Evolutionary conservation across 345 rosid genomes (phyloP), one percentile per base, ranked within the genome.

Genomic region (Eucalyptus erythrocorys): DNA sequence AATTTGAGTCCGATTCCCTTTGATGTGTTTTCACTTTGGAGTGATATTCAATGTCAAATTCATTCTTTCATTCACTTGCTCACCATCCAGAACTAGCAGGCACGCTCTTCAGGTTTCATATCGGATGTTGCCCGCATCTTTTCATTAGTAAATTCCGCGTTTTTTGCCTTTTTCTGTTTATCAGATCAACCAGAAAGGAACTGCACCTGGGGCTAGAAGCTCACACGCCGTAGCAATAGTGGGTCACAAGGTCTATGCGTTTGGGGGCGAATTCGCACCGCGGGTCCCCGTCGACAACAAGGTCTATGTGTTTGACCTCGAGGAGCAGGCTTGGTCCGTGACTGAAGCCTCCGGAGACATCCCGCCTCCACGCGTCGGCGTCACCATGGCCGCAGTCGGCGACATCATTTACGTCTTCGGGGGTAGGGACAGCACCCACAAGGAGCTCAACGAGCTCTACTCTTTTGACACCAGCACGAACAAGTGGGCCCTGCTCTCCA

Each of bases 321-420:
- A 90, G 86, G 91, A 92, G 87, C 86, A 85, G 64, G 91, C 97
- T 26, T 96, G 98, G 99, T 94, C 97, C 2, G 87, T 95, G 82
- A 95, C 93, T 0, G 90, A 90, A 22, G 94, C 90, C 86, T 92
- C 96, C 13, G 99, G 96, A 4, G 95, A 96, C 10, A 85, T 93
- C 79, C 99, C 99, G 26, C 99, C 99, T 30, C 98, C 97, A 10
- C 96, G 99, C 8, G 98, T 97, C 1, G 99, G 99, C 2, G 99
- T 97, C 91, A 92, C 94, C 12, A 96, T 96, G 98, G 96, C 97
- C 32, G 89, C 96, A 1, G 94, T 95, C 1, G 96, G 95, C 13
- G 34, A 86, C 37, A 93, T 92, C 88, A 93, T 95, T 87, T 95
- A 94, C 57, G 93, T 97, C 45, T 96, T 97, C 87, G 99, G 99